phyloP scores from a whole-genome alignment of 2,329 filamentous ascomycete species.

The Paramyrothecium roridum region DNA sequence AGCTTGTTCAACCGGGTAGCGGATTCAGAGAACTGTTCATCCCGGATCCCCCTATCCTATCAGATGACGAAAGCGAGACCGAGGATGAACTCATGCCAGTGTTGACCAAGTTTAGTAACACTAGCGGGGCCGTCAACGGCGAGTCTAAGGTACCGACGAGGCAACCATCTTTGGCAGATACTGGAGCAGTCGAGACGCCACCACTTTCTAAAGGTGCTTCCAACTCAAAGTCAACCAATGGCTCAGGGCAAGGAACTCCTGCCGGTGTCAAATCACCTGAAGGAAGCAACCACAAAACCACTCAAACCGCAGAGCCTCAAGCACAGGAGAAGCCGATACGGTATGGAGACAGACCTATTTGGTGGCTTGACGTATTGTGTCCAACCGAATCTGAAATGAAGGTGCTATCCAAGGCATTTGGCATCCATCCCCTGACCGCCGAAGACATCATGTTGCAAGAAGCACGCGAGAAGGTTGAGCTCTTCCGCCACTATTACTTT shows the following conservation, averaged over 20 bases:
- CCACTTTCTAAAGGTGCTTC: constrained; percentile 26
- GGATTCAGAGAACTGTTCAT: constrained; percentile 87
- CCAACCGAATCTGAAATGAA: constrained; percentile 97
- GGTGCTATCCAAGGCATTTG: constrained; percentile 85
- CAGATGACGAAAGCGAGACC: constrained; percentile 65
- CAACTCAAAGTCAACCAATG: constrained; percentile 24
- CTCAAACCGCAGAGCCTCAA: constrained; percentile 13
- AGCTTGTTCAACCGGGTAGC: constrained; percentile 80
- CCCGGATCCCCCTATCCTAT: constrained; percentile 75
- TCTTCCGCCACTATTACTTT: constrained; percentile 98
- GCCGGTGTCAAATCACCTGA: constrained; percentile 36
- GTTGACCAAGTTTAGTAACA: constrained; percentile 15
- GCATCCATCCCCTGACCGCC: constrained; percentile 90
- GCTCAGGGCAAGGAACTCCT: constrained; percentile 48
- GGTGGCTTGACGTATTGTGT: constrained; percentile 91
- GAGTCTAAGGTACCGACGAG: constrained; percentile 43
- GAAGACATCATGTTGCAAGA: constrained; percentile 98
- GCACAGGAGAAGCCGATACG: constrained; percentile 41
- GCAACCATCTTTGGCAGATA: constrained; percentile 38
- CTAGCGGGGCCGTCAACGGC: constrained; percentile 23
- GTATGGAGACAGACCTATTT: constrained; percentile 83
- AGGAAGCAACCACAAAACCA: constrained; percentile 5
- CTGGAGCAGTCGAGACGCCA: constrained; percentile 19
- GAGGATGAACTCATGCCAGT: constrained; percentile 10
- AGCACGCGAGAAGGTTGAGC: constrained; percentile 93